phyloP scores from a whole-genome alignment of 2,329 filamentous ascomycete species.

The Trichoderma sp. region DNA sequence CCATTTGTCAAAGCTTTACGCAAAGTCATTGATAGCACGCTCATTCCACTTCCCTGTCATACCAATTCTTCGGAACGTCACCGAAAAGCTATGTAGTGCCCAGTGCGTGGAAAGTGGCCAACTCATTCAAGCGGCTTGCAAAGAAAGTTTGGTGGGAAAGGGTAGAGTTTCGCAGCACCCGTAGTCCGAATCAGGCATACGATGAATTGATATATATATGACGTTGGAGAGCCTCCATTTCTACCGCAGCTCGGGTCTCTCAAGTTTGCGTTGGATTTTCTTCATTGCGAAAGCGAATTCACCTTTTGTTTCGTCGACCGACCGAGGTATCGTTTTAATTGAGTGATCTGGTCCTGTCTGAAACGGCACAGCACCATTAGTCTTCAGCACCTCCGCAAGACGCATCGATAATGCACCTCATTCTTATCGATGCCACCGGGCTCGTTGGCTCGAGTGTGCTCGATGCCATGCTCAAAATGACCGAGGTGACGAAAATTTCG shows the following conservation, averaged over 20 bases:
- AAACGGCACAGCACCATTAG: neutral
- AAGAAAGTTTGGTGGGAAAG: neutral
- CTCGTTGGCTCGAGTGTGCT: conserved; percentile 18
- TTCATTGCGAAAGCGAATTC: neutral
- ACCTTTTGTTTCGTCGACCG: neutral
- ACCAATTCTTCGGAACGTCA: neutral
- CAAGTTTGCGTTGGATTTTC: neutral
- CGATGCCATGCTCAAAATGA: conserved; percentile 18
- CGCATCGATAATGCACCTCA: conserved; percentile 10
- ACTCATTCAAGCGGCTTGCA: neutral
- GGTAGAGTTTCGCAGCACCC: neutral
- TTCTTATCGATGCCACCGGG: conserved; percentile 19
- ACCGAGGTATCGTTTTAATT: neutral
- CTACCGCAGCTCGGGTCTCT: neutral
- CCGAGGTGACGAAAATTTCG: conserved; percentile 18
- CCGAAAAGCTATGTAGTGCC: neutral
- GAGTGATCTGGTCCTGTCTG: neutral
- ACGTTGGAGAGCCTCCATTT: neutral
- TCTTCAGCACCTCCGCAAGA: neutral
- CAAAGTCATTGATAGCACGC: neutral
- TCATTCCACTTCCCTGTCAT: neutral
- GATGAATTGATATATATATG: neutral
- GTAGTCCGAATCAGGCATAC: neutral
- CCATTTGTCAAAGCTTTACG: neutral
- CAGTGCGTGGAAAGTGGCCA: neutral